A percentile compares a stretch with the other conserved stretches of the same genome.
These are phyloP conservation scores for Smittium mucronatum DNA, from an alignment of 371 early-diverging fungal genomes.

Conservation along the genomic window DNA sequence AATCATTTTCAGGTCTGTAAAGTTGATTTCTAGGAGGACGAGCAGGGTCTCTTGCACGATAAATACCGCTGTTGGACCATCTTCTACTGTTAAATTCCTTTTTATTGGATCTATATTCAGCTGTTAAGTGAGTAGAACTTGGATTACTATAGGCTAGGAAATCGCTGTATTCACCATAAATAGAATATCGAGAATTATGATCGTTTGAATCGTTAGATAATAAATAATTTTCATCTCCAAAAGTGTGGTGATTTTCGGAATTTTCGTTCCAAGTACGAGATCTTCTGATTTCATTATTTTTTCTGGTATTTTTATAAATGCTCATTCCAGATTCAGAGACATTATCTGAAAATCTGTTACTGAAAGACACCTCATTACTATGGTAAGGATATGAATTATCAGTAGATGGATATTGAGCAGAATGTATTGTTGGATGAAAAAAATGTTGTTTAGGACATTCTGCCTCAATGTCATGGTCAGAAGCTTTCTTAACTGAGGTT, in stretches of 20 bases:
- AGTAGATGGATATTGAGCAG: neutral
- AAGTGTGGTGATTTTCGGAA: conserved; percentile 15
- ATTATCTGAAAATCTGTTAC: neutral
- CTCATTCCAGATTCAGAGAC: neutral
- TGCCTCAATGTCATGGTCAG: neutral
- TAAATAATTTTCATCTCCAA: neutral
- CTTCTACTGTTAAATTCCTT: neutral
- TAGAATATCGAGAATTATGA: neutral
- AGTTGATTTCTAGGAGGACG: conserved; percentile 27
- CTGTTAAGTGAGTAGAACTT: neutral
- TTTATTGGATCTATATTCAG: neutral
- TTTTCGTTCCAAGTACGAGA: conserved; percentile 11
- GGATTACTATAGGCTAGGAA: neutral
- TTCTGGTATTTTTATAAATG: conserved; percentile 3
- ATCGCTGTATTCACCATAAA: neutral
- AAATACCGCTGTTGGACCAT: conserved; percentile 12
- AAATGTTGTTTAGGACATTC: neutral
- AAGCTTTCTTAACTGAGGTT: neutral
- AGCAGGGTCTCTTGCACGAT: conserved; percentile 32
- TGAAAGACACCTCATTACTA: neutral
- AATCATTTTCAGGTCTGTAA: neutral
- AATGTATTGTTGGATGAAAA: neutral
- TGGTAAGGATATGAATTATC: neutral
- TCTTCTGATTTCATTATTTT: conserved; percentile 2
- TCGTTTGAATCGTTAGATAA: neutral